Evolutionary conservation across 2,329 filamentous ascomycete species (phyloP), one percentile per base, ranked within the genome.

Genomic region (Aspergillus ruber): DNA sequence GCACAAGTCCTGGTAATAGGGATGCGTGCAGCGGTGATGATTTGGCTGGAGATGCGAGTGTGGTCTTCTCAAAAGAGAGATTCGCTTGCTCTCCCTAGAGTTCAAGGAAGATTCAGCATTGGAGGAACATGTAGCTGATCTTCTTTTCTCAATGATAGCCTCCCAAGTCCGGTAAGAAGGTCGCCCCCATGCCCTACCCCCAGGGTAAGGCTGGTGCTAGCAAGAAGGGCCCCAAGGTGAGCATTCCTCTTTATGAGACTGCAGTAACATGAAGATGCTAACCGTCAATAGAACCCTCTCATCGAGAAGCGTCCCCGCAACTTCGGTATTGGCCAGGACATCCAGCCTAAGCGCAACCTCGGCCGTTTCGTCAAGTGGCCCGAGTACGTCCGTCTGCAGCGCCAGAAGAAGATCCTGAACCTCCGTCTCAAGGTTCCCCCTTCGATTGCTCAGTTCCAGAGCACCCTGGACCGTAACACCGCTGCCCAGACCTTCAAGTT

Each of bases 121-220:
- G 80, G 79, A 85, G 85, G 81, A 84, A 20, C 82, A 83, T 79
- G 81, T 76, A 74, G 86, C 90, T 96, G 87, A 70, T 88, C 85
- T 89, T 95, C 87, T 93, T 55, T 94, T 89, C 91, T 97, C 91
- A 93, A 97, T 97, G 90, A 97, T 81, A 97, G 93, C 89, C 93
- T 86, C 88, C 91, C 74, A 98, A 97, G 81, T 68, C 73, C 69
- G 90, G 90, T 82, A 97, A 96, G 88, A 97, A 96, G 83, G 85
- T 88, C 78, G 93, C 93, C 68, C 81, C 93, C 74, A 90, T 93
- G 79, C 93, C 93, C 74, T 95, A 95, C 84, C 88, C 90, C 72
- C 85, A 90, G 80, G 83, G 85, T 70, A 95, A 94, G 84, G 88
- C 90, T 79, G 82, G 82, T 68, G 69, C 74, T 57, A 80, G 80